These are phyloP conservation scores for Debaryomyces castellii DNA, from an alignment of 805 yeast genomes.

Conservation along the genomic window DNA sequence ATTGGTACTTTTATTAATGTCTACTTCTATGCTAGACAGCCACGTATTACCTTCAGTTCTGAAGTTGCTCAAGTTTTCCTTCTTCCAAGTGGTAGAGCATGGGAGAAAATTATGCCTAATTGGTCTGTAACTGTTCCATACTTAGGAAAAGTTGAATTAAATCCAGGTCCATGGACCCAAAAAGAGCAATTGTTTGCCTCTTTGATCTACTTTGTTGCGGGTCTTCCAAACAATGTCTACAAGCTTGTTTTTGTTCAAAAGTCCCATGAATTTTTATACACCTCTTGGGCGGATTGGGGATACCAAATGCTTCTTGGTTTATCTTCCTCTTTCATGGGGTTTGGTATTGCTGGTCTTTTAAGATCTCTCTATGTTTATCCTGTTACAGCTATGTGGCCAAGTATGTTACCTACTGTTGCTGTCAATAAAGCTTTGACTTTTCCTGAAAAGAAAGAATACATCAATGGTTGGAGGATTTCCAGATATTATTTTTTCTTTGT, in stretches of 20 bases:
- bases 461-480: conserved; percentile 62
- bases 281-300: conserved; percentile 8
- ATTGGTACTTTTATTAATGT: conserved; percentile 60
- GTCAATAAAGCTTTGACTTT: conserved; percentile 40
- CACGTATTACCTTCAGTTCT: conserved; percentile 49
- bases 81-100: conserved; percentile 56
- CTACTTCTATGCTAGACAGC: conserved; percentile 58
- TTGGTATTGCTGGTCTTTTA: conserved; percentile 64
- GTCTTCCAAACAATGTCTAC: conserved; percentile 57
- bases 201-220: conserved; percentile 33
- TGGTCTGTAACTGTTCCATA: conserved; percentile 23
- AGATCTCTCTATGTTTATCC: conserved; percentile 65
- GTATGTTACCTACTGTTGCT: conserved; percentile 58
- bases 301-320: conserved; percentile 6
- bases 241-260: conserved; percentile 43
- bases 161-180: conserved; percentile 61
- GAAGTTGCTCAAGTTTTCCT: conserved; percentile 60
- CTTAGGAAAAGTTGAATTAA: conserved; percentile 34
- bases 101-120: conserved; percentile 41
- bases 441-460: conserved; percentile 51
- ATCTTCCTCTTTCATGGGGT: conserved; percentile 65
- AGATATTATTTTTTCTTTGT: conserved; percentile 53
- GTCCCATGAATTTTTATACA: conserved; percentile 11
- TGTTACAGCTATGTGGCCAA: conserved; percentile 69
- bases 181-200: conserved; percentile 59